Evolutionary conservation across 768 basidiomycete genomes (phyloP).

Genomic region (Naganishia onofrii): DNA sequence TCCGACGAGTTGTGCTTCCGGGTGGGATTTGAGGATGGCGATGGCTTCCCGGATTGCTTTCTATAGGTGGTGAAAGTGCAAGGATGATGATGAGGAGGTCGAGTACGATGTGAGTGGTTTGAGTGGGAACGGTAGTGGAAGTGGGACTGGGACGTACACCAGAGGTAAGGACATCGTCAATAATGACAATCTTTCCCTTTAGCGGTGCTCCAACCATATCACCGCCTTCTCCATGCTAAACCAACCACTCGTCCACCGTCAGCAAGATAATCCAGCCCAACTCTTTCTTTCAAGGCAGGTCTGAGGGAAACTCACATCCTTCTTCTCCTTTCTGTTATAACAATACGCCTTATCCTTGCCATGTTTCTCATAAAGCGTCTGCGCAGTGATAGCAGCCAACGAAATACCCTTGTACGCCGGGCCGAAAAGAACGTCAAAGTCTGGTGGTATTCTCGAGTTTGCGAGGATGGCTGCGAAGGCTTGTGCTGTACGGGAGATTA

Average conservation of each 20-base stretch:
- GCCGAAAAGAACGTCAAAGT: constrained; percentile 84
- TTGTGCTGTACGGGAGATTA: constrained; percentile 70
- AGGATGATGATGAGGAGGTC: too few species aligned
- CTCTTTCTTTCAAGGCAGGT: too few species aligned
- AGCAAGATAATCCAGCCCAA: too few species aligned
- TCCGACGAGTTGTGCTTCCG: constrained; percentile 70
- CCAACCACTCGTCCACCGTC: background rate
- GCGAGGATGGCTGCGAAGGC: constrained; percentile 82
- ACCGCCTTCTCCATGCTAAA: constrained; percentile 85
- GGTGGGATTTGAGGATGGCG: constrained; percentile 65
- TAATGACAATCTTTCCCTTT: constrained; percentile 74
- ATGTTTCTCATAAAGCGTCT: constrained; percentile 69
- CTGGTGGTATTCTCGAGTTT: constrained; percentile 56
- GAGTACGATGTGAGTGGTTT: too few species aligned
- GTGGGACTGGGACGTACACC: constrained; percentile 39
- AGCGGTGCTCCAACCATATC: constrained; percentile 80
- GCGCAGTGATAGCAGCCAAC: constrained; percentile 77
- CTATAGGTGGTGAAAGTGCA: constrained; percentile 55
- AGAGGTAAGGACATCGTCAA: constrained; percentile 92
- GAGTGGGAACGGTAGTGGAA: background rate
- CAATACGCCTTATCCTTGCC: constrained; percentile 71
- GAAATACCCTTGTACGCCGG: constrained; percentile 98
- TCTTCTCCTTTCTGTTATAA: constrained; percentile 92
- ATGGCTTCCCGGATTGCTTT: constrained; percentile 80
- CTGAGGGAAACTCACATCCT: constrained; percentile 60